A percentile compares a stretch with the other conserved stretches of the same genome.
Evolutionary conservation across 441 rosid species (phyloP).

Genomic region (Adansonia gregorii): DNA sequence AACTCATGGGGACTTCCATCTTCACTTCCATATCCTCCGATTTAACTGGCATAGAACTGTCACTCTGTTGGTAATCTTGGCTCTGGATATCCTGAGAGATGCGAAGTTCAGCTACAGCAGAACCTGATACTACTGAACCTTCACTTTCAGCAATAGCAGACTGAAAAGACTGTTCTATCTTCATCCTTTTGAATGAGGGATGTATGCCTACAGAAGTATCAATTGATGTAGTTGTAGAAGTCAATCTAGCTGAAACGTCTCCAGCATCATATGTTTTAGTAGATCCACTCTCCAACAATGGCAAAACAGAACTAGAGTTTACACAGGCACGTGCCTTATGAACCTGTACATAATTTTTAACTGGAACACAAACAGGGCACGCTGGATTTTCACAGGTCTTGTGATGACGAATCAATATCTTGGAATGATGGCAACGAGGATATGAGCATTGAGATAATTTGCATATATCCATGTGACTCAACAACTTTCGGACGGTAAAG

Average conservation of each 20-base stretch:
- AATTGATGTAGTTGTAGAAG: conserved; percentile 49
- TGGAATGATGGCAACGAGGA: conserved; percentile 87
- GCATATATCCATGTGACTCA: conserved; percentile 86
- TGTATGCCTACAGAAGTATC: conserved; percentile 64
- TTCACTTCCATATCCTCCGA: conserved; percentile 66
- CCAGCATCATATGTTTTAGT: conserved; percentile 52
- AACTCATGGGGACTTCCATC: conserved; percentile 57
- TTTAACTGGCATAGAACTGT: conserved; percentile 51
- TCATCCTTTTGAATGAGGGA: conserved; percentile 88
- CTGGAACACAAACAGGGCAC: conserved; percentile 98
- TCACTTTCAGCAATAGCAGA: conserved; percentile 54
- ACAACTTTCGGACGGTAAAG: conserved; percentile 67
- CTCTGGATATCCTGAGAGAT: conserved; percentile 48
- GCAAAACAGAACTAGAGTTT: conserved; percentile 48
- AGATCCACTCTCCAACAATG: conserved; percentile 40
- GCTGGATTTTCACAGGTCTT: conserved; percentile 64
- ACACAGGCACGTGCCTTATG: conserved; percentile 54
- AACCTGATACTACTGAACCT: conserved; percentile 49
- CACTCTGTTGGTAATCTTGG: conserved; percentile 57
- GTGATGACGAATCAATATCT: conserved; percentile 72
- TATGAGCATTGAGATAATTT: conserved; percentile 58
- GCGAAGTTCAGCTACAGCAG: conserved; percentile 50
- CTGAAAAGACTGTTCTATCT: conserved; percentile 71
- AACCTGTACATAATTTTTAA: conserved; percentile 64
- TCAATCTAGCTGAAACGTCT: conserved; percentile 50